Percentiles rank a stretch among this genome's conserved stretches.
These are phyloP conservation scores for Vicia sativa DNA, from an alignment of 306 rosid species.

Conservation along the genomic window DNA sequence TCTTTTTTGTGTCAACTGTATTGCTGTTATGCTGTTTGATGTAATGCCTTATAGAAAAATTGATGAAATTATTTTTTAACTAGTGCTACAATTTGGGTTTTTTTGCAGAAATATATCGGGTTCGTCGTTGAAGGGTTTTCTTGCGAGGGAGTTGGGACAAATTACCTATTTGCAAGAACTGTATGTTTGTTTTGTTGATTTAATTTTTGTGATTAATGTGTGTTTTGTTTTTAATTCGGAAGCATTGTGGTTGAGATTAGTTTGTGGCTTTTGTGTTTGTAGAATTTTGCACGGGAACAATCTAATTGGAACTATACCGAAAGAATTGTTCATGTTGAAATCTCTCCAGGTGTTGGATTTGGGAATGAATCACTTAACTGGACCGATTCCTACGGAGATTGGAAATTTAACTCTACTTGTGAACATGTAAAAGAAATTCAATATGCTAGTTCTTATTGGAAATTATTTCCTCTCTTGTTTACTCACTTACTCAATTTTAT, in stretches of 20 bases:
- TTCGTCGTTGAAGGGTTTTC: slow-evolving; percentile 71
- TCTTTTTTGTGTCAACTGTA: no score
- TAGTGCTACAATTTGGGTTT: no score
- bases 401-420: slow-evolving; percentile 61
- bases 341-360: slow-evolving; percentile 76
- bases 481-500: slow-evolving; percentile 32
- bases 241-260: slow-evolving; percentile 36
- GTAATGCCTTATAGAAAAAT: no score
- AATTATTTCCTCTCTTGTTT: neutral
- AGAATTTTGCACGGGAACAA: slow-evolving; percentile 80
- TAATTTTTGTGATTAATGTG: slow-evolving; percentile 21
- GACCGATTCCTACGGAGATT: slow-evolving; percentile 84
- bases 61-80: no score
- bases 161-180: slow-evolving; percentile 76
- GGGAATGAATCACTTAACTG: slow-evolving; percentile 79
- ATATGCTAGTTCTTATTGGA: slow-evolving; percentile 22
- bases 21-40: no score
- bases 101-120: slow-evolving; percentile 59
- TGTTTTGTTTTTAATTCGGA: slow-evolving; percentile 10
- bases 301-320: slow-evolving; percentile 78
- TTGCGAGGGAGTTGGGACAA: slow-evolving; percentile 78
- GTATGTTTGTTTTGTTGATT: slow-evolving; percentile 52
- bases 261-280: slow-evolving; percentile 38
- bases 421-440: slow-evolving; percentile 64
- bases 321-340: slow-evolving; percentile 69